Conservation (phyloP, 345 rosid species). For the Sapria himalayana region DNA sequence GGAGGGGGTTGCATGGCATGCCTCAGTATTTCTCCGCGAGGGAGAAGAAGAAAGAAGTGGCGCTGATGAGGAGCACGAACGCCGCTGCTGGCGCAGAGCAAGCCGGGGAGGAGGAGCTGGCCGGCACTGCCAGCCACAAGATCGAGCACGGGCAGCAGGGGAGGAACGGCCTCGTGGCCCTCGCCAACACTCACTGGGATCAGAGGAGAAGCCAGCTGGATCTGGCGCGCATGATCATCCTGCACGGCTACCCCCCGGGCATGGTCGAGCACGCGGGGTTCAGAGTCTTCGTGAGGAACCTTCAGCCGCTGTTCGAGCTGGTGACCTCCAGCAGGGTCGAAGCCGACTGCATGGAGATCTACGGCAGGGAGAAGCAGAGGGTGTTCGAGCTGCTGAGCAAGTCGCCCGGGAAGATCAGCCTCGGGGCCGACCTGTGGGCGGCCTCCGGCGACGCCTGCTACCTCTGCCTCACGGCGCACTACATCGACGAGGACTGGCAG, state of each 20-base stretch:
- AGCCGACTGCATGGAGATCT: slow-evolving; percentile 62
- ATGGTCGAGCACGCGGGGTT: slow-evolving; percentile 76
- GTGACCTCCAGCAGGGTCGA: slow-evolving; percentile 32
- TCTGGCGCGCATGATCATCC: slow-evolving; percentile 62
- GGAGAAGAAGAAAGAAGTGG: slow-evolving; percentile 40
- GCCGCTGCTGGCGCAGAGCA: slow-evolving; percentile 17
- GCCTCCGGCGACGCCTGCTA: slow-evolving; percentile 26
- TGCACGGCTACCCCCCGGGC: slow-evolving; percentile 46
- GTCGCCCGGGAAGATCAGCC: slow-evolving; percentile 52
- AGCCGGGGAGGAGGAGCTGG: slow-evolving; percentile 33
- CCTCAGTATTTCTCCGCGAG: slow-evolving; percentile 14
- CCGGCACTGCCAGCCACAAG: slow-evolving; percentile 28
- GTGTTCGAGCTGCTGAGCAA: slow-evolving; percentile 44
- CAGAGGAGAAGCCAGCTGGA: slow-evolving; percentile 54
- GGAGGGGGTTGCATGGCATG: slow-evolving; percentile 20
- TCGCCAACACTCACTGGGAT: slow-evolving; percentile 20
- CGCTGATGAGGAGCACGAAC: slow-evolving; percentile 16
- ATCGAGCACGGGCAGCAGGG: slow-evolving; percentile 29
- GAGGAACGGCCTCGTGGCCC: slow-evolving; percentile 15
- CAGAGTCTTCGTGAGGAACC: slow-evolving; percentile 42
- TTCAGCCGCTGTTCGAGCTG: slow-evolving; percentile 52
- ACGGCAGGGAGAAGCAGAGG: slow-evolving; percentile 43
- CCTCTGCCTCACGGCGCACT: slow-evolving; percentile 40
- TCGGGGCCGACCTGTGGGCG: slow-evolving; percentile 37
- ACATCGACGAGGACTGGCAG: slow-evolving; percentile 50